These are phyloP conservation scores for Nannizziopsis arthrosporioides DNA, from an alignment of 2,329 filamentous ascomycete genomes.

Conservation along the genomic window DNA sequence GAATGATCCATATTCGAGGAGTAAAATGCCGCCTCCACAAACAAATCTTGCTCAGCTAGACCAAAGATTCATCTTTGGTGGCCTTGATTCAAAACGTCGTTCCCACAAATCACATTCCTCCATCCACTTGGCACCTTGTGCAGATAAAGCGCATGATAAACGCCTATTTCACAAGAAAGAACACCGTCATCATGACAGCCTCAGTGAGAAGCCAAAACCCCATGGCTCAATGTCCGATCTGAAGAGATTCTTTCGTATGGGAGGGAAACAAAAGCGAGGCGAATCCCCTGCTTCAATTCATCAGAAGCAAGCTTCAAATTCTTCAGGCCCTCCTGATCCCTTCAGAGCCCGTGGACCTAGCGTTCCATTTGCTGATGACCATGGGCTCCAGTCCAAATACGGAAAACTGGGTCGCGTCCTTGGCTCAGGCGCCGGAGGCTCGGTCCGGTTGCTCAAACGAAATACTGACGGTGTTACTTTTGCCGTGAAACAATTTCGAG, in stretches of 20 bases:
- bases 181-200: constrained; percentile 41
- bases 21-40: constrained; percentile 59
- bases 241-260: constrained; percentile 85
- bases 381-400: constrained; percentile 81
- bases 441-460: constrained; percentile 85
- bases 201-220: constrained; percentile 39
- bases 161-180: constrained; percentile 45
- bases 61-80: constrained; percentile 70
- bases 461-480: constrained; percentile 88
- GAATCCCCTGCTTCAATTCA: constrained; percentile 50
- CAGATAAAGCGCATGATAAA: constrained; percentile 38
- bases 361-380: constrained; percentile 87
- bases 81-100: constrained; percentile 56
- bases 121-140: constrained; percentile 17
- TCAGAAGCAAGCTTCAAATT: constrained; percentile 43
- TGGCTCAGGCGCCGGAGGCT: constrained; percentile 87
- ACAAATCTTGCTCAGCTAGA: constrained; percentile 59
- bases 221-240: constrained; percentile 86
- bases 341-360: constrained; percentile 41
- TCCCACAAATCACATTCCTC: constrained; percentile 38
- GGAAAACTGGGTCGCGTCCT: constrained; percentile 91
- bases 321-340: constrained; percentile 41
- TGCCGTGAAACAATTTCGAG: constrained; percentile 92
- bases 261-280: constrained; percentile 51
- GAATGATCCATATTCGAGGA: constrained; percentile 80